Conservation (phyloP, 2,329 filamentous ascomycete genomes). For the Monosporascus cannonballus region DNA sequence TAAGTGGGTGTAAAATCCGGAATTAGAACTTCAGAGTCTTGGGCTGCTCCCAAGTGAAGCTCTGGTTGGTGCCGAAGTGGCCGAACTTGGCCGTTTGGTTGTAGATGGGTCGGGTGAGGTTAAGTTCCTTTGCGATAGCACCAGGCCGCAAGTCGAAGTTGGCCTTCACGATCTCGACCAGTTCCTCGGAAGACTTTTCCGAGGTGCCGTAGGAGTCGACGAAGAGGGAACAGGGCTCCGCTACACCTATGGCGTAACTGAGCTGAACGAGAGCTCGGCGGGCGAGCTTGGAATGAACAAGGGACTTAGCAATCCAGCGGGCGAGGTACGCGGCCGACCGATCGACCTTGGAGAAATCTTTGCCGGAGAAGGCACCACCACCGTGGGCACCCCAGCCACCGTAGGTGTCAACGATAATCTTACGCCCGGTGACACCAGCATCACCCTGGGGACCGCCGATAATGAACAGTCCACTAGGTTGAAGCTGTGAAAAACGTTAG, state of each 20-base stretch:
- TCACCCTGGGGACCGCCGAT: conserved; percentile 99
- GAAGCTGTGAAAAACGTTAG: conserved; percentile 42
- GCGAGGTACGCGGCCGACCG: conserved; percentile 95
- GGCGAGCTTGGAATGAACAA: conserved; percentile 81
- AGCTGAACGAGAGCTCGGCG: conserved; percentile 95
- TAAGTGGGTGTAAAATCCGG: conserved; percentile 13
- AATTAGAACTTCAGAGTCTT: conserved; percentile 87
- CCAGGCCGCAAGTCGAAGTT: conserved; percentile 98
- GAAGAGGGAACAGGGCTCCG: conserved; percentile 95
- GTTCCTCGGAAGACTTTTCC: conserved; percentile 79
- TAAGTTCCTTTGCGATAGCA: conserved; percentile 97
- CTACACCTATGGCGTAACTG: conserved; percentile 98
- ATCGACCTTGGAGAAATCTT: conserved; percentile 99
- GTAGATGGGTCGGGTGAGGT: conserved; percentile 96
- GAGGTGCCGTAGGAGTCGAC: conserved; percentile 98
- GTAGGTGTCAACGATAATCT: conserved; percentile 99
- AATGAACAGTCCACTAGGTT: conserved; percentile 97
- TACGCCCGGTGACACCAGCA: conserved; percentile 94
- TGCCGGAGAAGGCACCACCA: conserved; percentile 99
- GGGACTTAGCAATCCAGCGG: conserved; percentile 98
- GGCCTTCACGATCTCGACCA: conserved; percentile 86
- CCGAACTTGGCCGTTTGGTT: conserved; percentile 98
- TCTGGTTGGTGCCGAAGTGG: conserved; percentile 96
- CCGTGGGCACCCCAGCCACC: conserved; percentile 99
- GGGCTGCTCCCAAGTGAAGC: conserved; percentile 97